These are phyloP conservation scores for Fusarium siculi DNA, from an alignment of 2,329 filamentous ascomycete species.

Conservation along the genomic window DNA sequence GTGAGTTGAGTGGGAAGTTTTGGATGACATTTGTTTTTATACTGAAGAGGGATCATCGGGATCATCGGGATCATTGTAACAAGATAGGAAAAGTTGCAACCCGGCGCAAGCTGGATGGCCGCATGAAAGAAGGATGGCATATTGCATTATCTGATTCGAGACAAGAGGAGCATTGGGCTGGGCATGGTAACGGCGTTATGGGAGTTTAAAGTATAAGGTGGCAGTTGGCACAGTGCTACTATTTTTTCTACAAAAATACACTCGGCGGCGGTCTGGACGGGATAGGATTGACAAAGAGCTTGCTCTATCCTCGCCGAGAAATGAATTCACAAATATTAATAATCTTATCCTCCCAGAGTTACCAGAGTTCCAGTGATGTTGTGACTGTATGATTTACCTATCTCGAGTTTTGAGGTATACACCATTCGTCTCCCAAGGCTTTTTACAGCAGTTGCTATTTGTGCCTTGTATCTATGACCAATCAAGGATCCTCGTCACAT, in stretches of 20 bases:
- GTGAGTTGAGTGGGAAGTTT: background rate
- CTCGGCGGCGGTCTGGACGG: constrained; percentile 7
- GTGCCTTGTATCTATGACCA: background rate
- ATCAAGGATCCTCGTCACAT: background rate
- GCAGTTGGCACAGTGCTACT: constrained; percentile 1
- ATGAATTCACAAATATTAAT: constrained; percentile 8
- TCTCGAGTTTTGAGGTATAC: background rate
- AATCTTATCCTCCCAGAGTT: background rate
- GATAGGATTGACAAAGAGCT: constrained; percentile 8
- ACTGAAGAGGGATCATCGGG: background rate
- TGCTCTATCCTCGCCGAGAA: constrained; percentile 12
- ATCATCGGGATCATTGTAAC: background rate
- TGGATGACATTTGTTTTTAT: background rate
- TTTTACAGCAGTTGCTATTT: too few relatives aligned
- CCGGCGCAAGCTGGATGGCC: constrained; percentile 36
- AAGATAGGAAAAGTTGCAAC: constrained; percentile 7
- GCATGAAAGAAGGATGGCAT: constrained; percentile 33
- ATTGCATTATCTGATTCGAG: constrained; percentile 24
- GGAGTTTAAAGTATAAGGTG: constrained; percentile 1
- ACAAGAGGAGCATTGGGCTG: constrained; percentile 24
- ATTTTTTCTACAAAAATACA: constrained; percentile 30
- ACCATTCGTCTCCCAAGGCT: background rate
- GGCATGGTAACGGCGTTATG: constrained; percentile 35
- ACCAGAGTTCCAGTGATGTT: background rate
- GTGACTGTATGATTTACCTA: background rate